Evolutionary conservation across 495 filamentous ascomycete genomes (phyloP).

Genomic region (Bacidia rubella): DNA sequence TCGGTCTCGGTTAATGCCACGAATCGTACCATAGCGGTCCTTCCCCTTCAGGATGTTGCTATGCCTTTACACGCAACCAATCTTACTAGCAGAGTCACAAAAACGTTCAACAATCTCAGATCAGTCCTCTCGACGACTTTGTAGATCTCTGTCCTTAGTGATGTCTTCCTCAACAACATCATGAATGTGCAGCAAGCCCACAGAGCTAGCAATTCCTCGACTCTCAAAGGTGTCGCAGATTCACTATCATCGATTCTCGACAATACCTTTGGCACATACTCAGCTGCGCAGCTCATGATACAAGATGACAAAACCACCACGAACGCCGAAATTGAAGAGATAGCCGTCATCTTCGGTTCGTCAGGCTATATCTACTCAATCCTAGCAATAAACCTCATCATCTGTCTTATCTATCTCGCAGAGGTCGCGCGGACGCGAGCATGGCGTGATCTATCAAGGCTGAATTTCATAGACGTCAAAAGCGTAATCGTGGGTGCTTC

Average conservation of each 20-base stretch:
- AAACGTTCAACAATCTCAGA: too few species aligned
- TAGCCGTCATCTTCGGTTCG: slow-evolving; percentile 12
- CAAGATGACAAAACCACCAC: neutral
- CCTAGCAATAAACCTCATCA: slow-evolving; percentile 13
- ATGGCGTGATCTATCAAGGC: slow-evolving; percentile 5
- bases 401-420: slow-evolving; percentile 12
- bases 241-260: slow-evolving; percentile 23
- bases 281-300: slow-evolving; percentile 25
- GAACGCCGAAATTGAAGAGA: neutral
- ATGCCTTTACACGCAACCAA: too few species aligned
- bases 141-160: neutral
- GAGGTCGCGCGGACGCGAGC: slow-evolving; percentile 11
- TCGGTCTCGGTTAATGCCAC: too few species aligned
- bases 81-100: too few species aligned
- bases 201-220: neutral
- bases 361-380: slow-evolving; percentile 22
- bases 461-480: slow-evolving; percentile 14
- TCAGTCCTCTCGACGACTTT: slow-evolving; percentile 20
- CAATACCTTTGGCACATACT: slow-evolving; percentile 23
- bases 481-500: too few species aligned
- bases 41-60: too few species aligned
- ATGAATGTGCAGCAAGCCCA: slow-evolving; percentile 1
- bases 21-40: too few species aligned
- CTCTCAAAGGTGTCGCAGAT: slow-evolving; percentile 23
- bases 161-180: too few species aligned